Conservation (phyloP, 2,329 filamentous ascomycete species). For the Neonectria punicea region DNA sequence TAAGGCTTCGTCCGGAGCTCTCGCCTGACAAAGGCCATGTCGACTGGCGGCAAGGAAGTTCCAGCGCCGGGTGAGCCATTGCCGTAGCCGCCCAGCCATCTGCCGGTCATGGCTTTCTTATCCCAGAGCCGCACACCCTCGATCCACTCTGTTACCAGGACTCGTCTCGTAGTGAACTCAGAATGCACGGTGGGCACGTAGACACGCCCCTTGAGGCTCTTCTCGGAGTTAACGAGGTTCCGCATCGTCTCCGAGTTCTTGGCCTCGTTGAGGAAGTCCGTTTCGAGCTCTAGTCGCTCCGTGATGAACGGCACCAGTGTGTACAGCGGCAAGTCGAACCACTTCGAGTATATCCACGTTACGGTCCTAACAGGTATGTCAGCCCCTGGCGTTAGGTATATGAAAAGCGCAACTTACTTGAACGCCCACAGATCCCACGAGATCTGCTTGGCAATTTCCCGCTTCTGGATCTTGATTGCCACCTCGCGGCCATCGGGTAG, state of each 20-base stretch:
- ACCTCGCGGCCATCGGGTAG: constrained; percentile 89
- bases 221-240: constrained; percentile 77
- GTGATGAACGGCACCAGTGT: constrained; percentile 91
- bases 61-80: constrained; percentile 83
- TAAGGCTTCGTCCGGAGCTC: constrained; percentile 63
- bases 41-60: constrained; percentile 64
- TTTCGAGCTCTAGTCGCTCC: constrained; percentile 91
- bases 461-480: constrained; percentile 96
- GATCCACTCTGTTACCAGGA: constrained; percentile 98
- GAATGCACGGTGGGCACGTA: constrained; percentile 89
- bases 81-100: constrained; percentile 82
- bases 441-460: constrained; percentile 90
- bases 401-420: constrained; percentile 66
- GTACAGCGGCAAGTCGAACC: constrained; percentile 94
- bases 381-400: constrained; percentile 10
- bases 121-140: constrained; percentile 95
- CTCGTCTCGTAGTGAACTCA: constrained; percentile 82
- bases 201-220: constrained; percentile 79
- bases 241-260: constrained; percentile 89
- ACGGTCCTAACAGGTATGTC: constrained; percentile 68
- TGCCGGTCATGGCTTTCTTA: constrained; percentile 79
- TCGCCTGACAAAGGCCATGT: constrained; percentile 57
- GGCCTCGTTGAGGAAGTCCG: constrained; percentile 93
- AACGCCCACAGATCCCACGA: constrained; percentile 97
- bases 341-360: constrained; percentile 82